phyloP scores from a whole-genome alignment of 139 green algal species.

The Chlorella ohadii region DNA sequence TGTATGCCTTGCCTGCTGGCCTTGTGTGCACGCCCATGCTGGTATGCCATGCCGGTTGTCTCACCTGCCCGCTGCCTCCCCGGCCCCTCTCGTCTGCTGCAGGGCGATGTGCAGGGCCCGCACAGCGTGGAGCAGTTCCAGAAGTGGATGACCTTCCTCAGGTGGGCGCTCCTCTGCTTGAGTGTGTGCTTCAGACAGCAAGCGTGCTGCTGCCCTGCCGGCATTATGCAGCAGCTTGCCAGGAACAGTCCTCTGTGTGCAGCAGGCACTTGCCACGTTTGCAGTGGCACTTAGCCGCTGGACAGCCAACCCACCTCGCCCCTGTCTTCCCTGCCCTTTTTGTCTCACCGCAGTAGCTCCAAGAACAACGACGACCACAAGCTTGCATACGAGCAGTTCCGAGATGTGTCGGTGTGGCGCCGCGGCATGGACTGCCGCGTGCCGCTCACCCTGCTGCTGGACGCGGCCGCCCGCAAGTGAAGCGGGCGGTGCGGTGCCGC shows the following conservation, averaged over 20 bases:
- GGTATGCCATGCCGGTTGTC: too few species aligned
- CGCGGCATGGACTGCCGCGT: slow-evolving; percentile 15
- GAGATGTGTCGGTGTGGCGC: slow-evolving; percentile 12
- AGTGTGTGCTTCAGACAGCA: too few species aligned
- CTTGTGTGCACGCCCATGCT: too few species aligned
- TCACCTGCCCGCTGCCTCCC: too few species aligned
- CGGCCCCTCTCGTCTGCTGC: neutral
- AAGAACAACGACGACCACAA: neutral
- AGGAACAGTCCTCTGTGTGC: too few species aligned
- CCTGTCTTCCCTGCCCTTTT: too few species aligned
- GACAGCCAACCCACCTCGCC: too few species aligned
- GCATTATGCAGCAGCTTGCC: too few species aligned
- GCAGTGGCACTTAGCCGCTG: neutral
- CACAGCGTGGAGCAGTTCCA: slow-evolving; percentile 29
- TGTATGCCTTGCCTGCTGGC: too few species aligned
- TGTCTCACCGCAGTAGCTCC: neutral
- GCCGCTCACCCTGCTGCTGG: slow-evolving; percentile 19
- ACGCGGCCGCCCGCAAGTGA: neutral
- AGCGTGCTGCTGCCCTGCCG: too few species aligned
- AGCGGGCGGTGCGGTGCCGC: too few species aligned
- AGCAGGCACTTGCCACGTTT: too few species aligned
- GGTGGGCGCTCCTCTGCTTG: neutral
- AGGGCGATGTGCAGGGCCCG: slow-evolving; percentile 27
- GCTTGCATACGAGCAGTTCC: slow-evolving; percentile 30
- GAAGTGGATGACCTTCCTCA: slow-evolving; percentile 35